Conservation (phyloP, 139 green algal genomes). For the Microglena sp. region DNA sequence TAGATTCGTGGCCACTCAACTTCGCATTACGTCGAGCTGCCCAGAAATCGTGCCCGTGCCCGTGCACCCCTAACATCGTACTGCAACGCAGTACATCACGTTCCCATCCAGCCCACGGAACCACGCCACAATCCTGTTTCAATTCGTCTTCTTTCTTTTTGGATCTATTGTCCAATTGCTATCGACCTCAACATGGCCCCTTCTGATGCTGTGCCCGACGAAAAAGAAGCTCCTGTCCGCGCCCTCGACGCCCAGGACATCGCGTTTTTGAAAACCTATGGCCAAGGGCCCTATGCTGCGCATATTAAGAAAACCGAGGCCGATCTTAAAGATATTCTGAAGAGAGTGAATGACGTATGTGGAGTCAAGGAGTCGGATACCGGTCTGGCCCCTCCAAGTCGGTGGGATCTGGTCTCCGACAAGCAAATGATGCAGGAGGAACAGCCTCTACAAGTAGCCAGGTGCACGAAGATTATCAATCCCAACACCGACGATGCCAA, state of each 20-base stretch:
- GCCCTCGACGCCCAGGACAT: conserved; percentile 92
- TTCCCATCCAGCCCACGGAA: no score
- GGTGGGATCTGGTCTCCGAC: conserved; percentile 98
- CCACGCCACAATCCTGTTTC: no score
- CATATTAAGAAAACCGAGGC: conserved; percentile 77
- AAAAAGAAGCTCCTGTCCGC: conserved; percentile 65
- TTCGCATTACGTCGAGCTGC: no score
- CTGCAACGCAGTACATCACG: no score
- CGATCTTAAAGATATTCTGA: conserved; percentile 72
- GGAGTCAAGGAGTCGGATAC: conserved; percentile 94
- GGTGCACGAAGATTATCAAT: conserved; percentile 99
- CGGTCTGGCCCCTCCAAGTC: conserved; percentile 82
- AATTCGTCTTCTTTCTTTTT: no score
- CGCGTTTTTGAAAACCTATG: conserved; percentile 79
- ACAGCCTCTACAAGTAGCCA: conserved; percentile 62
- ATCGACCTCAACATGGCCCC: no score
- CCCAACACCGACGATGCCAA: conserved; percentile 94
- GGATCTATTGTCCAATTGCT: no score
- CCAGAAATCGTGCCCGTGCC: no score
- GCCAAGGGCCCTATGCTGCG: conserved; percentile 76
- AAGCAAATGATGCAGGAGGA: conserved; percentile 89
- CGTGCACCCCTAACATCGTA: no score
- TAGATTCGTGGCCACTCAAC: no score
- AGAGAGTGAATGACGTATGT: conserved; percentile 77
- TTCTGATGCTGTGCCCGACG: conserved; percentile 26